Evolutionary conservation across 2,329 filamentous ascomycete genomes (phyloP).

Genomic region (Fusarium sp.): DNA sequence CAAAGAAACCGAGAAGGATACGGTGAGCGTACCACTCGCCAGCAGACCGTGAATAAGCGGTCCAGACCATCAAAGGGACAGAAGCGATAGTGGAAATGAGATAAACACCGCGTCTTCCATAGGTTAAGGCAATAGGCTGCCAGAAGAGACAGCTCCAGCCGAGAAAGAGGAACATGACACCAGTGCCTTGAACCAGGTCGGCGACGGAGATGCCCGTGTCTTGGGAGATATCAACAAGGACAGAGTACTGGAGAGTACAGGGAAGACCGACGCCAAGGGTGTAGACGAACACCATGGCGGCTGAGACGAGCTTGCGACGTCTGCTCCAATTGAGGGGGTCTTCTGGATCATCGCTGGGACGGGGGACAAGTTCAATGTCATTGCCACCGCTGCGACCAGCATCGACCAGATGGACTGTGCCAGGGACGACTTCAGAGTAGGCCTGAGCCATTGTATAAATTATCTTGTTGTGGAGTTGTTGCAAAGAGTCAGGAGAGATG

Average conservation of each 20-base stretch:
- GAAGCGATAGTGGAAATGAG: not conserved
- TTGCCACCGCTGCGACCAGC: not conserved
- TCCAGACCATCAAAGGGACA: not conserved
- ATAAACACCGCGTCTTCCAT: not conserved
- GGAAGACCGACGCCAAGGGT: not conserved
- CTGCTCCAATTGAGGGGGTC: slow-evolving; percentile 3
- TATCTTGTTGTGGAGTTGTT: not conserved
- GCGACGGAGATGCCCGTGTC: not conserved
- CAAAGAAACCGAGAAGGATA: not conserved
- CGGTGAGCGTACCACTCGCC: not conserved
- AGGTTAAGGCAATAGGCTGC: not conserved
- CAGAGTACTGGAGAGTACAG: not conserved
- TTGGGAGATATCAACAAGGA: not conserved
- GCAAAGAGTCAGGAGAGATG: not conserved
- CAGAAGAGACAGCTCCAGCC: not conserved
- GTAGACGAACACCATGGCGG: not conserved
- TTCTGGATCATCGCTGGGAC: not conserved
- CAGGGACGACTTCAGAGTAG: not conserved
- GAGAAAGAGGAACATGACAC: slow-evolving; percentile 1
- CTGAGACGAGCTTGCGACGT: not conserved
- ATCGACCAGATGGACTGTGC: not conserved
- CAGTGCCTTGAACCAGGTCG: not conserved
- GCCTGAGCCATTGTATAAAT: not conserved
- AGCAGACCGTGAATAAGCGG: not conserved
- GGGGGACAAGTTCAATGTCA: slow-evolving; percentile 1